phyloP scores from a whole-genome alignment of 2,329 filamentous ascomycete genomes.

The Penicillium hesseltinei region DNA sequence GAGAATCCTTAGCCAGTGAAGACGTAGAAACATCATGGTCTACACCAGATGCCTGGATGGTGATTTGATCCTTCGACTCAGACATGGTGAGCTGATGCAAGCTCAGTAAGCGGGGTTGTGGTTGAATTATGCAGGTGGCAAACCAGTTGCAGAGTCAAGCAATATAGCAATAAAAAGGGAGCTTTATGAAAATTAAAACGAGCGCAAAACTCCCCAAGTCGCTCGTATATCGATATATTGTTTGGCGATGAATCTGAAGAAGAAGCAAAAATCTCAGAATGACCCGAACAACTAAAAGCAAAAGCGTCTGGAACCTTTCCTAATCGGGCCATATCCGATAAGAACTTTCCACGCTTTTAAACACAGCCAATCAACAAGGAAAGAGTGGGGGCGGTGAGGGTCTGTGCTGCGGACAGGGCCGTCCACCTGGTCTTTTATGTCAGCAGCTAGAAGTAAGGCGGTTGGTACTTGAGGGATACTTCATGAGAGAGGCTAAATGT shows the following conservation, averaged over 20 bases:
- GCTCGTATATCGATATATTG: conserved; percentile 40
- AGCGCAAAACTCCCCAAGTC: conserved; percentile 61
- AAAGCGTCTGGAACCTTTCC: conserved; percentile 22
- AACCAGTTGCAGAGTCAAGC: conserved; percentile 8
- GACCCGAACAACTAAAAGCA: neutral
- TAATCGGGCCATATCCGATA: conserved; percentile 16
- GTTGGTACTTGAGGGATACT: conserved; percentile 1
- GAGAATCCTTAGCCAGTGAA: conserved; percentile 20
- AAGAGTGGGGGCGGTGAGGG: conserved; percentile 10
- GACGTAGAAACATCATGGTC: conserved; percentile 8
- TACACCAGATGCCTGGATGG: conserved; percentile 22
- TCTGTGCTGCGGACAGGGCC: conserved; percentile 4
- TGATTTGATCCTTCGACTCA: conserved; percentile 26
- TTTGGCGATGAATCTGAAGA: conserved; percentile 2
- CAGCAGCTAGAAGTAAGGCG: neutral
- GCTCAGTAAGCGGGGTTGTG: conserved; percentile 16
- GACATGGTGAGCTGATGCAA: conserved; percentile 23
- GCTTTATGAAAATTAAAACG: conserved; percentile 48
- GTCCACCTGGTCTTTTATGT: neutral
- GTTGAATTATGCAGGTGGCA: neutral
- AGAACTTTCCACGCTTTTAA: conserved; percentile 3
- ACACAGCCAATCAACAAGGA: neutral
- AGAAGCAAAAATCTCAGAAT: conserved; percentile 3
- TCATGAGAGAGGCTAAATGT: neutral
- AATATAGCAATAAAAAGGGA: conserved; percentile 31